A percentile compares a stretch with the other conserved stretches of the same genome.
Conservation (phyloP, 2,329 filamentous ascomycete genomes). For the Hymenoscyphus occultus region DNA sequence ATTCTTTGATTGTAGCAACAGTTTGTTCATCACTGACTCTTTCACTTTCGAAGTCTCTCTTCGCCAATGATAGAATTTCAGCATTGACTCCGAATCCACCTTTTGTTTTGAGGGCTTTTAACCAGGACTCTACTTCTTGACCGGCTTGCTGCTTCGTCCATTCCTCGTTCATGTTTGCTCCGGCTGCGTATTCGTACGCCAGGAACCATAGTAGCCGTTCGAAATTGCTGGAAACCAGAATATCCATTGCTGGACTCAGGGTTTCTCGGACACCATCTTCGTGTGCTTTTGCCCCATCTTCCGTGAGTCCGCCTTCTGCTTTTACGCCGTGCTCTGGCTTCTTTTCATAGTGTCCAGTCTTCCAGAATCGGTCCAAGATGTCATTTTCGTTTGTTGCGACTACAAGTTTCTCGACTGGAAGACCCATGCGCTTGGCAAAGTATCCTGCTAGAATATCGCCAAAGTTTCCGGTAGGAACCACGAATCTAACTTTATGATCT, state of each 20-base stretch:
- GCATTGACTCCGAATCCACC: conserved; percentile 80
- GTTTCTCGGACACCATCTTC: conserved; percentile 82
- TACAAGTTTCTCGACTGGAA: conserved; percentile 83
- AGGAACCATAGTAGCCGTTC: conserved; percentile 94
- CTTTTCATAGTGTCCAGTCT: conserved; percentile 87
- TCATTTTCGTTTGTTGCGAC: conserved; percentile 98
- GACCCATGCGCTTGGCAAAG: conserved; percentile 86
- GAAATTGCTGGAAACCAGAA: conserved; percentile 93
- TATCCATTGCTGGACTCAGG: conserved; percentile 94
- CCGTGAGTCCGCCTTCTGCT: conserved; percentile 52
- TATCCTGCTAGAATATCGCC: conserved; percentile 92
- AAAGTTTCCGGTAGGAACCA: conserved; percentile 95
- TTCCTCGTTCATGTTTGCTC: conserved; percentile 58
- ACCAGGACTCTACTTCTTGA: conserved; percentile 75
- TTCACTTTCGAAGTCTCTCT: conserved; percentile 78
- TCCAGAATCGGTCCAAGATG: conserved; percentile 93
- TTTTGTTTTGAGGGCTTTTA: conserved; percentile 72
- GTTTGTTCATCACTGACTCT: conserved; percentile 65
- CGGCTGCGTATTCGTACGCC: conserved; percentile 66
- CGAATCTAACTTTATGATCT: conserved; percentile 72
- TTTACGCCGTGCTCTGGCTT: conserved; percentile 58
- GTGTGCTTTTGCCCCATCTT: conserved; percentile 60
- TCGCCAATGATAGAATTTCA: conserved; percentile 68
- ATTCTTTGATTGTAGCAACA: conserved; percentile 59
- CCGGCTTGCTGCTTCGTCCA: conserved; percentile 69